These are phyloP conservation scores for Daldinia sp. DNA, from an alignment of 2,329 filamentous ascomycete species.

Conservation along the genomic window DNA sequence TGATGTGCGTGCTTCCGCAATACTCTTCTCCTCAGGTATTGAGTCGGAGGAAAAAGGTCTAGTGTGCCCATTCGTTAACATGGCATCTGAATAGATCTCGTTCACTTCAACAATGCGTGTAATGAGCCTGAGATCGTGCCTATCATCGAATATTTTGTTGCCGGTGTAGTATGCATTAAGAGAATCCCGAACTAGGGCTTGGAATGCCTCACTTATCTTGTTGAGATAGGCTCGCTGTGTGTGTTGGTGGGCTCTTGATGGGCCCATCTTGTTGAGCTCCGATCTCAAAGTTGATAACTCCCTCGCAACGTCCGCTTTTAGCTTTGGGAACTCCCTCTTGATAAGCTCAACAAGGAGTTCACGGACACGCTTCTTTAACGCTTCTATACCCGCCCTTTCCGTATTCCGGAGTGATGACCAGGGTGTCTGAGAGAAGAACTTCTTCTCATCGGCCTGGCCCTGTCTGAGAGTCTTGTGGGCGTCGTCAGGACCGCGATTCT, in stretches of 20 bases:
- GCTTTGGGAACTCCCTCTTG: conserved; percentile 51
- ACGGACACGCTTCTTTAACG: conserved; percentile 54
- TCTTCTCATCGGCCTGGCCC: conserved; percentile 52
- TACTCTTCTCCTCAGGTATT: not conserved
- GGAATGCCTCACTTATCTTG: conserved; percentile 49
- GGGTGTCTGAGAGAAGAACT: conserved; percentile 54
- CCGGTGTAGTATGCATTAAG: conserved; percentile 46
- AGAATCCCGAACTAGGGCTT: conserved; percentile 44
- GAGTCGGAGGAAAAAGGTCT: conserved; percentile 37
- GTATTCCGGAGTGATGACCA: conserved; percentile 52
- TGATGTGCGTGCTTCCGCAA: no score
- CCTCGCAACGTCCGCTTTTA: conserved; percentile 45
- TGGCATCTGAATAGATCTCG: conserved; percentile 43
- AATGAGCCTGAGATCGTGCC: conserved; percentile 47
- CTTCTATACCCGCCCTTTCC: conserved; percentile 51
- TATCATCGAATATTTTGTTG: conserved; percentile 37
- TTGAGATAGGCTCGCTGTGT: conserved; percentile 48
- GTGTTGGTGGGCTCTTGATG: conserved; percentile 43
- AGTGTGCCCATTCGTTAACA: conserved; percentile 49
- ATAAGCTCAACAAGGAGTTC: conserved; percentile 57
- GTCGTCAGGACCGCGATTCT: conserved; percentile 62
- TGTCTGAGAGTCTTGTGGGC: conserved; percentile 48
- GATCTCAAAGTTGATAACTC: conserved; percentile 30
- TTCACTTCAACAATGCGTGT: conserved; percentile 49
- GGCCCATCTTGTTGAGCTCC: conserved; percentile 43